Percentiles rank a stretch among this genome's conserved stretches.
phyloP scores from a whole-genome alignment of 305 asterid genomes.

The Fraxinus latifolia region DNA sequence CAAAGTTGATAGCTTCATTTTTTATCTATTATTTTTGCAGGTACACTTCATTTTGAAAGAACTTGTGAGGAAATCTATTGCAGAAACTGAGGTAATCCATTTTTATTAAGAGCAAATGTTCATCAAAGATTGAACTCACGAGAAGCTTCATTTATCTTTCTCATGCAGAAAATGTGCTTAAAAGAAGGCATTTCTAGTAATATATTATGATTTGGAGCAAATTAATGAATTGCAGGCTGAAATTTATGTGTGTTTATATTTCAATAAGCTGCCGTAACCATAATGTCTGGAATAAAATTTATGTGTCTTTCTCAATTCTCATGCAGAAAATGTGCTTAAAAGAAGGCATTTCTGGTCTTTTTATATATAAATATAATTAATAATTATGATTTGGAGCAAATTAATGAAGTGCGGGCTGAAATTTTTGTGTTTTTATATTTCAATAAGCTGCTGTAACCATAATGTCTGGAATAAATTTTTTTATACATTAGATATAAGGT shows the following conservation, averaged over 20 bases:
- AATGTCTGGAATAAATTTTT: background rate
- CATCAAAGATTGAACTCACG: background rate
- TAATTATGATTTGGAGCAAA: background rate
- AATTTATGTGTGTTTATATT: background rate
- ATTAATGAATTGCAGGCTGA: background rate
- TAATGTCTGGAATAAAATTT: background rate
- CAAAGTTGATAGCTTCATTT: constrained; percentile 14
- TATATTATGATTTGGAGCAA: background rate
- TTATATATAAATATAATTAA: background rate
- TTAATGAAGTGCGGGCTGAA: background rate
- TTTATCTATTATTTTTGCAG: constrained; percentile 33
- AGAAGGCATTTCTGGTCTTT: constrained; percentile 5
- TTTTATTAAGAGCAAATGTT: constrained; percentile 7
- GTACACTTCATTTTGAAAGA: constrained; percentile 87
- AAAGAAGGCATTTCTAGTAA: constrained; percentile 2
- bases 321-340: background rate
- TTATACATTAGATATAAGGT: background rate
- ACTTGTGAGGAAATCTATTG: constrained; percentile 86
- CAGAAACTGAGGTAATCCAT: constrained; percentile 69
- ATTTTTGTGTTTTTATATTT: background rate
- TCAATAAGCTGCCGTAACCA: background rate
- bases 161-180: background rate
- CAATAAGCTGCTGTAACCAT: background rate
- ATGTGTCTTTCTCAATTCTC: background rate
- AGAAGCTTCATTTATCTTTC: constrained; percentile 12